Percentiles rank a stretch among this genome's conserved stretches.
phyloP scores from a whole-genome alignment of 345 rosid species.

The Pseudoturritis turrita region DNA sequence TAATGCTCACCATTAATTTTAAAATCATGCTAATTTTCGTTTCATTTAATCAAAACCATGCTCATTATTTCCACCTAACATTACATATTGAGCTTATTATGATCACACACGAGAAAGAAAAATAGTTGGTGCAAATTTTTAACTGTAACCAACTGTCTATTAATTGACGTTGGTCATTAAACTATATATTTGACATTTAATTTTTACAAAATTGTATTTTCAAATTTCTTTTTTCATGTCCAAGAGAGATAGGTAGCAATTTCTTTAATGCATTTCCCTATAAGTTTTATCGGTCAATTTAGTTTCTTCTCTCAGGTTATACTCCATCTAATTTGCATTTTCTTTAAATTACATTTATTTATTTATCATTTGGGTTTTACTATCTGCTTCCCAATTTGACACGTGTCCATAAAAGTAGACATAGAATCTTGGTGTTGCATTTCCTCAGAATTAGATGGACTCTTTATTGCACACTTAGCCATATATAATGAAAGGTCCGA shows the following conservation, averaged over 20 bases:
- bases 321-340: slow-evolving; percentile 30
- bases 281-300: slow-evolving; percentile 26
- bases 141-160: slow-evolving; percentile 12
- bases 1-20: not conserved
- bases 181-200: not conserved
- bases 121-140: not conserved
- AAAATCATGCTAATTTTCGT: not conserved
- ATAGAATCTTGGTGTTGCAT: slow-evolving; percentile 16
- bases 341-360: slow-evolving; percentile 11
- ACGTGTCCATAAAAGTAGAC: slow-evolving; percentile 22
- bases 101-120: not conserved
- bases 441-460: slow-evolving; percentile 29
- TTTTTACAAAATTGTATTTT: not conserved
- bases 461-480: slow-evolving; percentile 8
- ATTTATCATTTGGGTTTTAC: not conserved
- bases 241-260: slow-evolving; percentile 19
- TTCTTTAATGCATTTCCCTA: slow-evolving; percentile 19
- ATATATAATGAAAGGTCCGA: not conserved
- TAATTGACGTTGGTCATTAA: not conserved
- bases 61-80: slow-evolving; percentile 9
- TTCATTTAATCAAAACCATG: not conserved
- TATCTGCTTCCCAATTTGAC: slow-evolving; percentile 1
- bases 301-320: slow-evolving; percentile 1
- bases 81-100: slow-evolving; percentile 12
- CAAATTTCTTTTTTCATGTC: slow-evolving; percentile 12